A percentile compares a stretch with the other conserved stretches of the same genome.
Evolutionary conservation across 2,329 filamentous ascomycete genomes (phyloP).

Genomic region (Arthroderma sp.): DNA sequence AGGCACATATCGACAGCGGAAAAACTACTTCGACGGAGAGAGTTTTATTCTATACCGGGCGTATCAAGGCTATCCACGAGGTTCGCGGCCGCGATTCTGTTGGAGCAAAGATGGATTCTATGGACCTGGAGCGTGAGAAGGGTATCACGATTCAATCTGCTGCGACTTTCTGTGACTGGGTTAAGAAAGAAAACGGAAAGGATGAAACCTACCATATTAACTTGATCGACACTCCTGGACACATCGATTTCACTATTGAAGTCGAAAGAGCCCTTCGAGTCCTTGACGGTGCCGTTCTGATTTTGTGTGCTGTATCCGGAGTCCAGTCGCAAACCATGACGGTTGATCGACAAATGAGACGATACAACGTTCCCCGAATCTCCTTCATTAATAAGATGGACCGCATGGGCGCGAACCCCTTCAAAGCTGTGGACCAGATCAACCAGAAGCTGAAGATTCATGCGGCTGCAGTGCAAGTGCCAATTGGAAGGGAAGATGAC

Average conservation of each 20-base stretch:
- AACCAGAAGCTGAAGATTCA: slow-evolving; percentile 89
- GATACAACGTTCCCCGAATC: slow-evolving; percentile 90
- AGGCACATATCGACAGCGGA: slow-evolving; percentile 91
- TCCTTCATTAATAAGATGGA: slow-evolving; percentile 99
- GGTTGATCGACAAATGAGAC: slow-evolving; percentile 95
- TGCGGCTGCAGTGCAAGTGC: slow-evolving; percentile 86
- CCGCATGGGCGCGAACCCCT: slow-evolving; percentile 94
- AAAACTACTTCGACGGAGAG: slow-evolving; percentile 96
- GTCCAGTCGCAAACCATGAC: slow-evolving; percentile 98
- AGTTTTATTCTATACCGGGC: slow-evolving; percentile 94
- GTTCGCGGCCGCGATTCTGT: slow-evolving; percentile 80
- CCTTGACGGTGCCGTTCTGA: slow-evolving; percentile 94
- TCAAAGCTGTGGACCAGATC: slow-evolving; percentile 95
- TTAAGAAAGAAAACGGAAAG: slow-evolving; percentile 68
- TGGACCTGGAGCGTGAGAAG: slow-evolving; percentile 97
- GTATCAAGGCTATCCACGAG: slow-evolving; percentile 95
- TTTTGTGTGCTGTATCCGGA: slow-evolving; percentile 90
- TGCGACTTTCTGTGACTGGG: slow-evolving; percentile 95
- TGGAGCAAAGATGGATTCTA: slow-evolving; percentile 98
- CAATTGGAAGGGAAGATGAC: slow-evolving; percentile 82
- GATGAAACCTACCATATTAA: slow-evolving; percentile 95
- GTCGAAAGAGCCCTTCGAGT: slow-evolving; percentile 92
- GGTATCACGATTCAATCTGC: slow-evolving; percentile 98
- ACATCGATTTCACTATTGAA: slow-evolving; percentile 99
- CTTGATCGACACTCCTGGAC: slow-evolving; percentile 93